Percentiles rank a stretch among this genome's conserved stretches.
Conservation (phyloP, 352 stramenopile genomes). For the Elongisporangium anandrum region DNA sequence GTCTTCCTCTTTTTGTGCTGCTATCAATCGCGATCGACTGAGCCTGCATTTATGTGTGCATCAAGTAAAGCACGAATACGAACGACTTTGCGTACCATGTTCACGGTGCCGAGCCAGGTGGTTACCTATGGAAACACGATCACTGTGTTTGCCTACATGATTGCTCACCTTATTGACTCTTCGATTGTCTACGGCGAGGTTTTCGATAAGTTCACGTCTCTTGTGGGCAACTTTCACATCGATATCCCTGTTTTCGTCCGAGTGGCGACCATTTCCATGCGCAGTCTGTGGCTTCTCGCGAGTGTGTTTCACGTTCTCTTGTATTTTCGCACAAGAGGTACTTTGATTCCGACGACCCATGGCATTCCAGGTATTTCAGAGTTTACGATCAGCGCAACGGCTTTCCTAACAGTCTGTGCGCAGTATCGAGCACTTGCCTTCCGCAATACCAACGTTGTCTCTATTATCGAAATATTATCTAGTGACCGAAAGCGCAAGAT, state of each 20-base stretch:
- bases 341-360: not conserved
- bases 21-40: slow-evolving; percentile 6
- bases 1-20: slow-evolving; percentile 9
- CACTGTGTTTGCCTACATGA: slow-evolving; percentile 13
- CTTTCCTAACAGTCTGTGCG: not conserved
- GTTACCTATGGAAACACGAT: slow-evolving; percentile 15
- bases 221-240: not conserved
- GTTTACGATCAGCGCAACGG: not conserved
- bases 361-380: not conserved
- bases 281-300: not conserved
- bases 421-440: not conserved
- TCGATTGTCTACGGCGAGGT: slow-evolving; percentile 9
- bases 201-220: slow-evolving; percentile 2
- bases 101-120: slow-evolving; percentile 14
- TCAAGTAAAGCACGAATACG: not conserved
- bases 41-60: not conserved
- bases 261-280: not conserved
- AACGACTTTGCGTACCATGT: slow-evolving; percentile 5
- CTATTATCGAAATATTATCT: not conserved
- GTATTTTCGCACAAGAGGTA: not conserved
- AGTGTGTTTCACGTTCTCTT: not conserved
- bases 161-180: slow-evolving; percentile 14
- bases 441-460: not conserved
- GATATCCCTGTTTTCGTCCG: not conserved
- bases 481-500: not conserved